phyloP scores from a whole-genome alignment of 352 stramenopile genomes.

The Globisporangium middletonii region DNA sequence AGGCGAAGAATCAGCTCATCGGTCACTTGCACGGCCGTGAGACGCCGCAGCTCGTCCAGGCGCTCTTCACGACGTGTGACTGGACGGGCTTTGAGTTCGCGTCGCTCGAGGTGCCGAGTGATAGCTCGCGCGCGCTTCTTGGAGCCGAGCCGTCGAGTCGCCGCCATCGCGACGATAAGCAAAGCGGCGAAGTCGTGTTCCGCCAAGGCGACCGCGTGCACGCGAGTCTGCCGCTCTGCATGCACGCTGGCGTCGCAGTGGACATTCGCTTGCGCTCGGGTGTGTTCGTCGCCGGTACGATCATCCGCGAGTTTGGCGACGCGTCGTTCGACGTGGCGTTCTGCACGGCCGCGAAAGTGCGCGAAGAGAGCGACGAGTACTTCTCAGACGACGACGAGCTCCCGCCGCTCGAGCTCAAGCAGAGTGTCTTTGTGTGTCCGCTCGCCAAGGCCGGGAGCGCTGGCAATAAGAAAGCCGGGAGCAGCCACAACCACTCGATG shows the following conservation, averaged over 20 bases:
- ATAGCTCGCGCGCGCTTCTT: background rate
- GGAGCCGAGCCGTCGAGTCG: background rate
- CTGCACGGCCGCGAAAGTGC: constrained; percentile 27
- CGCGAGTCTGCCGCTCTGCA: constrained; percentile 23
- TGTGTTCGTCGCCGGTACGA: constrained; percentile 34
- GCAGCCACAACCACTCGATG: constrained; percentile 7
- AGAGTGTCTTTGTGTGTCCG: constrained; percentile 36
- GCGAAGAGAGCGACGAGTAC: constrained; percentile 31
- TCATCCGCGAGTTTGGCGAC: constrained; percentile 34
- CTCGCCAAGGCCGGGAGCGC: constrained; percentile 6
- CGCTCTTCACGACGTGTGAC: constrained; percentile 54
- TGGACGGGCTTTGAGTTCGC: constrained; percentile 59
- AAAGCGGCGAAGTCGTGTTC: constrained; percentile 16
- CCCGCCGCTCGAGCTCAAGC: constrained; percentile 18
- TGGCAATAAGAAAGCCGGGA: background rate
- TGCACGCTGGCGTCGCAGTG: constrained; percentile 39
- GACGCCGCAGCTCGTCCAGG: constrained; percentile 46
- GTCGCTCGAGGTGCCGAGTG: constrained; percentile 3
- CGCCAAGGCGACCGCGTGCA: constrained; percentile 25
- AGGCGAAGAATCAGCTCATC: constrained; percentile 54
- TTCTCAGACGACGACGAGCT: constrained; percentile 38
- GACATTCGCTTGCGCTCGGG: constrained; percentile 29
- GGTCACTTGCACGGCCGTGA: constrained; percentile 54
- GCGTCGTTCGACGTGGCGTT: constrained; percentile 38
- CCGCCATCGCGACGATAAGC: background rate